Evolutionary conservation across 352 stramenopile species (phyloP), one percentile per base, ranked within the genome.

Genomic region (Globisporangium ultimum): DNA sequence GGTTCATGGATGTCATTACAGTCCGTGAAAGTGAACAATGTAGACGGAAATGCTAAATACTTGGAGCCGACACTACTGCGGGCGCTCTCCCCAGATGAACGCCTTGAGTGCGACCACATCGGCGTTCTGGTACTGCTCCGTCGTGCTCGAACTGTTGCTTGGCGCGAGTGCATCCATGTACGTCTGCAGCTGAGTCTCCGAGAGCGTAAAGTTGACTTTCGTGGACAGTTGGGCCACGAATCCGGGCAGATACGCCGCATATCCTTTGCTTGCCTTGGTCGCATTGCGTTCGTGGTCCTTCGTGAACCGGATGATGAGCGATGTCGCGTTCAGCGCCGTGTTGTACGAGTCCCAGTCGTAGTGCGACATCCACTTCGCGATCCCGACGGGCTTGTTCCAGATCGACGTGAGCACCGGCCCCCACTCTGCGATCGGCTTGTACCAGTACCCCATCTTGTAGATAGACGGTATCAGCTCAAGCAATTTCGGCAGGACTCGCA

Each of bases 301-400:
- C n/a, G 71, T 88, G 68, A 88, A 88, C 28, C 78, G 78, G 43
- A 86, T 70, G 22, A 83, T 71, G 3, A 72, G 72, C 55, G 78
- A 68, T 14, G 78, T 86, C 4, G 71, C 67, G 51, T 86, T 84
- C 20, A 86, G 55, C 28, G 78, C 70, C 1, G 63, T 55, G 28
- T 74, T 63, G 34, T 85, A 84, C 13, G 51, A 32, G 36, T 36
- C 56, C 5, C 28, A 34, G 36, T 64, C 17, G 46, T 52, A 14
- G 7, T 48, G 17, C 46, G 48, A 9, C 14, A 32, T 22, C n/a
- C 20, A 21, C 57, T 86, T 83, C 46, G 70, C 69, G 10, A 57
- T 34, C n/a, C 38, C 55, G 7, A 73, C 57, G 11, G 71, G 28
- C 18, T 70, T 55, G 38, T 12, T 63, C 61, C 67, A 80, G 24